Evolutionary conservation across 345 rosid species (phyloP), one percentile per base, ranked within the genome.

Genomic region (Populus ilicifolia): DNA sequence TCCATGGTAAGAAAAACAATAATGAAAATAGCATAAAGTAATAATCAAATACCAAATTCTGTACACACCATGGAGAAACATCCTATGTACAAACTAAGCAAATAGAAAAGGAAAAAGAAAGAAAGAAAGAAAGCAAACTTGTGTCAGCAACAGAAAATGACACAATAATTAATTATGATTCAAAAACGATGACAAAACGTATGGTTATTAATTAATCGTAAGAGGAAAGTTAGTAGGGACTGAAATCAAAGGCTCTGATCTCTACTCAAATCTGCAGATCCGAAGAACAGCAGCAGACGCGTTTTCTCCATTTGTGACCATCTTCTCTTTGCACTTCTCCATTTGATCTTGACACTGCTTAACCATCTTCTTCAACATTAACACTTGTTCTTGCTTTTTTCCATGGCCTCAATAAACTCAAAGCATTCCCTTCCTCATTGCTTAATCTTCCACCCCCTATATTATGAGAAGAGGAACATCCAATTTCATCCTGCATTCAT

Each of bases 401-500:
- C 81, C 79, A 59, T 12, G 86, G 85, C 67, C 85, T 73, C 16
- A 16, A 66, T 61, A 82, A 74, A 12, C 65, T 62, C 66, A 64
- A 68, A 0, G 79, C 80, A 41, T 72, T 70, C 11, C 83, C 75
- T 54, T 81, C 91, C 27, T 59, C 86, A 3, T 72, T 48, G 9
- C 50, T 67, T 12, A 73, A 12, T 63, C 74, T 76, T 2, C 76
- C 30, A 12, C 61, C 67, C 25, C 67, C 81, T 30, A 11, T 36
- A 18, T 10, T 11, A 67, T 10, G 87, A 67, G 77, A 84, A 25
- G 89, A 89, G n/a, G 85, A 84, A 71, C 84, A 81, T 63, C 85
- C 92, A 43, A 84, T 83, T 63, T 89, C 91, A 67, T 87, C 90
- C 94, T 90, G 85, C 86, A 80, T 75, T 81, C 52, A 18, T 4